Base-by-base conservation (phyloP, 306 rosid species). In the Sesbania bispinosa region DNA sequence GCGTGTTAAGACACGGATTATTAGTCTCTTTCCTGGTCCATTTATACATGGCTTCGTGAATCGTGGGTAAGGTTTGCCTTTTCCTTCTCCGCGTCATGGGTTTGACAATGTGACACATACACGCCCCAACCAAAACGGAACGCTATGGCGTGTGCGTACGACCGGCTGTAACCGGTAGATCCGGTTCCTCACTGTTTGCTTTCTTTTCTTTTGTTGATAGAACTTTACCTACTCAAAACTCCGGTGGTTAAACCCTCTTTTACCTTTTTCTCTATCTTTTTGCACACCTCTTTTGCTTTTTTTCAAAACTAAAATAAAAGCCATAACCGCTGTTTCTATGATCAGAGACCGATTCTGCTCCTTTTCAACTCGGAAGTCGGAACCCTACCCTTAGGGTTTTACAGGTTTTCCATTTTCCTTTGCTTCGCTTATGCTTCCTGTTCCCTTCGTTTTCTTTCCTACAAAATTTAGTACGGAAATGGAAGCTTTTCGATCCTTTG, bases 81-180 rank as follows among this genome's bases (percentile, higher is more conserved):
- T 71, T 78, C 13, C 83, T 73, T 67, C 7, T 29, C 46, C 79
- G 79, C 72, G 79, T 79, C 16, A 10, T 20, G 54, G 18, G 9
- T 59, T 39, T 43, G 61, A 45, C 35, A 6, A 0, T 6, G 33
- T n/a, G 66, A 60, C 62, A 16, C 45, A 2, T 59, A 60, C 62
- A 16, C 45, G 1, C 27, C 76, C 54, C 14, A 67, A 29, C 24
- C 53, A 8, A 51, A 58, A 59, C 69, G 79, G 41, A 58, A 59
- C 69, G 79, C 66, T 16, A 14, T 36, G 10, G 65, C 66, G 16
- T 48, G 13, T 20, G 43, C 13, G 13, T 48, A 6, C 43, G 19
- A 82, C 85, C 62, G 85, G 87, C 66, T 54, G 62, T 55, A 41
- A 33, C 90, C 85, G 85, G 86, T 79, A 54, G 26, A 35, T 36